Percentiles rank a stretch among this genome's conserved stretches.
phyloP scores from a whole-genome alignment of 2,329 filamentous ascomycete species.

The Metarhizium robertsii region DNA sequence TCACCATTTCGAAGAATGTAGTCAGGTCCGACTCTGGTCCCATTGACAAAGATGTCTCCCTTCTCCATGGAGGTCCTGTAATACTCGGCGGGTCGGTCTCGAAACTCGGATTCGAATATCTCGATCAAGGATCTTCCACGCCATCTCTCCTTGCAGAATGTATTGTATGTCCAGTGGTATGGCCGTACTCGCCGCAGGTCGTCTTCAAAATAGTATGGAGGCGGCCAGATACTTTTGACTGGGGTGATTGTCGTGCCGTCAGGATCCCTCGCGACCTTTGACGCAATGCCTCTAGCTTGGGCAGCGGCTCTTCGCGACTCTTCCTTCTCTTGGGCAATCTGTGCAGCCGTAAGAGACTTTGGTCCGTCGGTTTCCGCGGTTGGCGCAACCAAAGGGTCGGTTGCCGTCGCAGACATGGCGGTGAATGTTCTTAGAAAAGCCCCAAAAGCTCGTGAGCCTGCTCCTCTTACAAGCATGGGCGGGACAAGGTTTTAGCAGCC shows the following conservation, averaged over 20 bases:
- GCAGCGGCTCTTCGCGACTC: background rate
- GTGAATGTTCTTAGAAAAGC: conserved; percentile 4
- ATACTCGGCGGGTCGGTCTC: conserved; percentile 78
- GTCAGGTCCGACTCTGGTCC: conserved; percentile 55
- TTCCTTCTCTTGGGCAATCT: background rate
- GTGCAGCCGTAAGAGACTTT: conserved; percentile 1
- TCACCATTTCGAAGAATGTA: conserved; percentile 81
- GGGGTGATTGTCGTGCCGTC: background rate
- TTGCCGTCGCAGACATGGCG: conserved; percentile 8
- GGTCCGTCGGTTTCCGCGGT: conserved; percentile 4
- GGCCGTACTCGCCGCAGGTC: conserved; percentile 75
- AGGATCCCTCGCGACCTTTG: background rate
- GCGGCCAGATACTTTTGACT: conserved; percentile 30
- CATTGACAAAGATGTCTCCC: conserved; percentile 74
- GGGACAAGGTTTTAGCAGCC: background rate
- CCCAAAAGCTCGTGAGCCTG: conserved; percentile 9
- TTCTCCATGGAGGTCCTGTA: conserved; percentile 76
- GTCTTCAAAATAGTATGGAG: conserved; percentile 75
- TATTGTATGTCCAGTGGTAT: conserved; percentile 93
- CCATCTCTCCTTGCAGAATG: conserved; percentile 91
- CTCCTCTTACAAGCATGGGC: conserved; percentile 9
- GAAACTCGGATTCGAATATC: conserved; percentile 85
- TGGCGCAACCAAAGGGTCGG: conserved; percentile 3
- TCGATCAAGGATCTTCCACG: conserved; percentile 71
- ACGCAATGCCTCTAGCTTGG: background rate